Evolutionary conservation across 2,329 filamentous ascomycete species (phyloP), one percentile per base, ranked within the genome.

Genomic region (Chrysoporthe deuterocubensis): DNA sequence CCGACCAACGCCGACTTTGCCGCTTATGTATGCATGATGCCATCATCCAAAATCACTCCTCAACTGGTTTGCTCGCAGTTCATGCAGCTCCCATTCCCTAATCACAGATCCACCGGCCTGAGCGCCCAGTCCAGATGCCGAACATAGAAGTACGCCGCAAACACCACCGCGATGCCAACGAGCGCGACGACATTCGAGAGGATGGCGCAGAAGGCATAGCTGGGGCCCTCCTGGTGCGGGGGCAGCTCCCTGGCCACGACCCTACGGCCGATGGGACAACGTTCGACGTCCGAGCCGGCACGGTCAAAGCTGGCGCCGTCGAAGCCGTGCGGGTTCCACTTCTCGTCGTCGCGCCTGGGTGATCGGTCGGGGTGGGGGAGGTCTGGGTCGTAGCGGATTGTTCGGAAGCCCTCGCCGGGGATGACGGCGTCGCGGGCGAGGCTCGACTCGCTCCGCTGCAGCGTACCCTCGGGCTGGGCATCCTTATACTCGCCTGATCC

Each of bases 391-490:
- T 69, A 69, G 1, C 26, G 66, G 34, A 69, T 48, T 11, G 65
- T 65, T 16, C 68, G 68, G 40, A 69, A 69, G 13, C 65, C 62
- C 16, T 65, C 66, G 32, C 57, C 62, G 6, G 68, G 68, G 34
- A 69, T 7, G 32, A 54, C 48, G 18, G 68, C 65, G n/a, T 65
- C 52, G 26, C 32, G 65, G 3, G 58, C 68, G n/a, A 69, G 65
- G 1, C 26, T 50, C 4, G 57, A 18, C 1, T 34, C 48, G 1
- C 8, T 7, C 1, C 43, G 43, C 9, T 63, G 9, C 52, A 14
- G 40, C n/a, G 43, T 18, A n/a, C 2, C n/a, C 18, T 32, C 40
- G 3, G 14, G 42, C 61, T 34, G 34, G 13, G 34, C 26, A 16
- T 18, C 14, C 56, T 44, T 16, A n/a, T 16, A 59, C 2, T 14